phyloP scores from a whole-genome alignment of 1,139 yeast genomes.

The Saccharomyces hybrid region DNA sequence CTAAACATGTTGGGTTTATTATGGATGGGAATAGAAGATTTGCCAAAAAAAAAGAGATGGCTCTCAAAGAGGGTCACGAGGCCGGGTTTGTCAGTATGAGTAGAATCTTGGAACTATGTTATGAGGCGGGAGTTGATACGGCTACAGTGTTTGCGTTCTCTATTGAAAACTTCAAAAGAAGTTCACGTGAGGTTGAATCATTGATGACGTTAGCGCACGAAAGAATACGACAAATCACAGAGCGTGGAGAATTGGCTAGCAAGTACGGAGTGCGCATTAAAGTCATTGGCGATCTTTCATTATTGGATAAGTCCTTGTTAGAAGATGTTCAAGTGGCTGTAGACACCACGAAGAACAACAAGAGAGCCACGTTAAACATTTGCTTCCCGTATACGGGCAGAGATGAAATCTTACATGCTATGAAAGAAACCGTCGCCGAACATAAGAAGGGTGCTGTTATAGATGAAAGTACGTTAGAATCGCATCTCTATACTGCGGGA shows the following conservation, averaged over 20 bases:
- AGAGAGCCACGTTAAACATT: constrained; percentile 70
- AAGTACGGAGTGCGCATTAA: constrained; percentile 67
- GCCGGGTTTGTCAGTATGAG: constrained; percentile 90
- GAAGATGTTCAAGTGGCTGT: constrained; percentile 57
- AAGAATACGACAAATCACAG: constrained; percentile 63
- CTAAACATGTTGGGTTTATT: constrained; percentile 84
- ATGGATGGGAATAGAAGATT: constrained; percentile 97
- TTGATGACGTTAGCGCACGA: constrained; percentile 80
- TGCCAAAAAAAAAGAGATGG: constrained; percentile 67
- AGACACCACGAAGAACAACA: constrained; percentile 57
- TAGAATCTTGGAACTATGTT: constrained; percentile 66
- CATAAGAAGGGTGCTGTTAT: background rate
- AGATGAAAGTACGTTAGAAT: constrained; percentile 42
- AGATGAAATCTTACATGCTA: constrained; percentile 75
- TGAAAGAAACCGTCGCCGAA: constrained; percentile 37
- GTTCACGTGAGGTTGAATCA: constrained; percentile 73
- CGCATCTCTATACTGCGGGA: constrained; percentile 52
- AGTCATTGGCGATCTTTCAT: constrained; percentile 61
- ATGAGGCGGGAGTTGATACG: constrained; percentile 73
- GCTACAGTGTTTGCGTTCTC: constrained; percentile 94
- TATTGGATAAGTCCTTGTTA: constrained; percentile 66
- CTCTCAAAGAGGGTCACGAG: constrained; percentile 82
- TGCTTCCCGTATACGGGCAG: constrained; percentile 95
- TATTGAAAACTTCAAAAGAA: constrained; percentile 87
- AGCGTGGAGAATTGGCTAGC: constrained; percentile 75